Conservation (phyloP, 2,329 filamentous ascomycete species). For the Cercospora janseana region DNA sequence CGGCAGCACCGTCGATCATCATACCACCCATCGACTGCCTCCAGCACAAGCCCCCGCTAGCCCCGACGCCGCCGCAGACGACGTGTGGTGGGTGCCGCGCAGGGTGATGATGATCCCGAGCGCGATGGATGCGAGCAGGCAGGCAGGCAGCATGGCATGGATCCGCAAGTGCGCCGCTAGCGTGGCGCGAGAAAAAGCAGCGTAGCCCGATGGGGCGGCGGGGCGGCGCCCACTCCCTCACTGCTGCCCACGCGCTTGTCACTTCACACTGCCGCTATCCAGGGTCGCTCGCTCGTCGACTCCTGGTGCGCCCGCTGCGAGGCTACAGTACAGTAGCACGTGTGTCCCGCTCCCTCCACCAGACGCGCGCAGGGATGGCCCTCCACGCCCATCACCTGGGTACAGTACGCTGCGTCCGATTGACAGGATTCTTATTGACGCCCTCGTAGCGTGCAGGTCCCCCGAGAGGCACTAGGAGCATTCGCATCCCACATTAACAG, state of each 20-base stretch:
- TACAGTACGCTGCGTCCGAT: slow-evolving; percentile 27
- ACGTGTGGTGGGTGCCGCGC: slow-evolving; percentile 18
- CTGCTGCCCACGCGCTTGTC: slow-evolving; percentile 26
- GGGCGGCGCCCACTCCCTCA: too few species aligned
- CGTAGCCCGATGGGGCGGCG: slow-evolving; percentile 25
- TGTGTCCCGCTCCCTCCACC: slow-evolving; percentile 20
- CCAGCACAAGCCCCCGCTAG: neutral
- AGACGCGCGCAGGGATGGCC: slow-evolving; percentile 22
- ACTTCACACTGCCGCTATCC: slow-evolving; percentile 24
- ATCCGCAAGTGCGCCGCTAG: slow-evolving; percentile 27
- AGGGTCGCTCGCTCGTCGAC: slow-evolving; percentile 22
- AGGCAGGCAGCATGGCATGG: too few species aligned
- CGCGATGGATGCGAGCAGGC: slow-evolving; percentile 35
- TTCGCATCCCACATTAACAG: slow-evolving; percentile 16
- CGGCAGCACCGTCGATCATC: slow-evolving; percentile 9
- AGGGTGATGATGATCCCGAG: slow-evolving; percentile 28
- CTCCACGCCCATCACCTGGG: slow-evolving; percentile 24
- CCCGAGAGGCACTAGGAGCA: too few species aligned
- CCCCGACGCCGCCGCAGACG: neutral
- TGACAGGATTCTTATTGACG: too few species aligned
- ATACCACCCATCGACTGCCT: slow-evolving; percentile 6
- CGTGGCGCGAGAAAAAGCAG: slow-evolving; percentile 28
- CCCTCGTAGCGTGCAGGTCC: too few species aligned
- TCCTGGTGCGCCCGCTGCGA: slow-evolving; percentile 26
- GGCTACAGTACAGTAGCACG: slow-evolving; percentile 17